Evolutionary conservation across 1,139 yeast species (phyloP), one percentile per base, ranked within the genome.

Genomic region (Candida anutae): DNA sequence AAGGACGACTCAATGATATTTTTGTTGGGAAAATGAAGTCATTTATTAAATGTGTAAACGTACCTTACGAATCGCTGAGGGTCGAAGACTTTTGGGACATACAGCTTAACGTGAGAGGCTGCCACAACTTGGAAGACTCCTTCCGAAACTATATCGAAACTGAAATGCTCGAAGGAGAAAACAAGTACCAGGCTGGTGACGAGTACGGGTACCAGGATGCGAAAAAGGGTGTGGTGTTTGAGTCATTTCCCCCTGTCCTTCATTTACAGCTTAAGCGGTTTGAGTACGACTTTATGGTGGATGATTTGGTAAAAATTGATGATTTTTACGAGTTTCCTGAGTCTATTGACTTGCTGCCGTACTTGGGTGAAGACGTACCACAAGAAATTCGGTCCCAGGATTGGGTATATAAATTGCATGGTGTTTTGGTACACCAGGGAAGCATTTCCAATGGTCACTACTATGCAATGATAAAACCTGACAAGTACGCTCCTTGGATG

Each of bases 1-100:
- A 87, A 50, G 84, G 83, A 21, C 71, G 75, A 26, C 58, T 90
- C 33, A 83, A 76, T 46, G 80, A 83, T 35, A 70, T 88, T 5
- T 90, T 93, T 57, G 98, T 90, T 12, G 99, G 97, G 13, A 88
- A 83, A 53, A 90, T 88, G 97, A 90, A 83, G 53, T 84, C 95
- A 40, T 90, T 76, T 50, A 83, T 93, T 46, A 82, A 84, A 50
- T 90, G 99, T 59, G 76, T 90, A 28, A 74, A 88, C 50, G 97
- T 90, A n/a, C 88, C 90, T 28, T 90, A 84, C 52, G 98, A 90
- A 55, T 82, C 95, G 15, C 77, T 95, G 3, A 69, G 96, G 39
- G 75, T 71, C 5, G 99, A 90, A 53, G 98, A 93, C 47, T 90
- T 84, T 46, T 90, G 99, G 99, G 98, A 90, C 59, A 82, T 90